Evolutionary conservation across 2,329 filamentous ascomycete genomes (phyloP).

Genomic region (Orbilia blumenaviensis): DNA sequence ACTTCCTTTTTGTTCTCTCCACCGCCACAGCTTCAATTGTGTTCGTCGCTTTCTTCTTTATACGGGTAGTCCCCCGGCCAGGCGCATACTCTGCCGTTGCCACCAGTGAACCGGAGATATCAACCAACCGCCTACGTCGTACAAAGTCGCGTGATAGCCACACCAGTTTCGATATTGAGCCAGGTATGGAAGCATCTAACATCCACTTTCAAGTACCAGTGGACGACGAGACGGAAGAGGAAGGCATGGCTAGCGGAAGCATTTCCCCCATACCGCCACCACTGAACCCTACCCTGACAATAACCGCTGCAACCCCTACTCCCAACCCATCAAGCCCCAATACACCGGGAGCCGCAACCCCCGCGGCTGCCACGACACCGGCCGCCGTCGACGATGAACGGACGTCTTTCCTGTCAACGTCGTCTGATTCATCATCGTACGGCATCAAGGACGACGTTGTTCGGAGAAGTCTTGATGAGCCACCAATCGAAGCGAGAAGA

Average conservation of each 20-base stretch:
- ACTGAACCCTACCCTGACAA: slow-evolving; percentile 37
- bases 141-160: slow-evolving; percentile 65
- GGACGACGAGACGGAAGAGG: slow-evolving; percentile 42
- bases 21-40: slow-evolving; percentile 80
- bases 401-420: slow-evolving; percentile 79
- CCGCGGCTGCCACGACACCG: slow-evolving; percentile 25
- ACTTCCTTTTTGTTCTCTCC: slow-evolving; percentile 81
- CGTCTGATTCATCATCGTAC: slow-evolving; percentile 63
- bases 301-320: slow-evolving; percentile 52
- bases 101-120: slow-evolving; percentile 61
- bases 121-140: slow-evolving; percentile 63
- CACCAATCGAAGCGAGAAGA: slow-evolving; percentile 29
- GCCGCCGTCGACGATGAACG: slow-evolving; percentile 69
- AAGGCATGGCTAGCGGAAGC: slow-evolving; percentile 32
- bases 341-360: slow-evolving; percentile 42
- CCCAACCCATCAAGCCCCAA: slow-evolving; percentile 39
- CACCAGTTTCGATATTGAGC: slow-evolving; percentile 64
- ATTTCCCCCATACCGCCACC: slow-evolving; percentile 19
- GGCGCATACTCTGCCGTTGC: slow-evolving; percentile 69
- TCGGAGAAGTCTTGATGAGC: slow-evolving; percentile 68
- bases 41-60: slow-evolving; percentile 82
- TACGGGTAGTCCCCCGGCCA: slow-evolving; percentile 74
- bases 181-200: slow-evolving; percentile 68
- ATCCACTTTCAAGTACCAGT: slow-evolving; percentile 35
- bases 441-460: slow-evolving; percentile 55